phyloP scores from a whole-genome alignment of 108 stramenopile genomes.

The Nannochloropsis gaditana region DNA sequence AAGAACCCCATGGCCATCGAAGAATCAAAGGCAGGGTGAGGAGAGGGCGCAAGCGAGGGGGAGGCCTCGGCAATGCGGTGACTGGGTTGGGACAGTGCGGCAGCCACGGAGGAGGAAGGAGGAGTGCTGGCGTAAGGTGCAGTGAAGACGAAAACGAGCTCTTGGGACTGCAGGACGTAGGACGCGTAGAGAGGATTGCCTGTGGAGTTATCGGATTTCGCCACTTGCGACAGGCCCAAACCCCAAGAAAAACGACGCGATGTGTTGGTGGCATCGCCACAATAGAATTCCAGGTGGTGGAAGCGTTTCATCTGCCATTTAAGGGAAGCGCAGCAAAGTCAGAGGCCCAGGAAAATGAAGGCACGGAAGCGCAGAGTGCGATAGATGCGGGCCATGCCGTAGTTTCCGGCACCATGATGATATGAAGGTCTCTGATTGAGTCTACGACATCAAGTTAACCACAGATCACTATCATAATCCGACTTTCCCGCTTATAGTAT shows the following conservation, averaged over 20 bases:
- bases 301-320: constrained; percentile 48
- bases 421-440: too few species aligned
- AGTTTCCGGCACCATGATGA: too few species aligned
- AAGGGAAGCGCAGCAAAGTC: not conserved
- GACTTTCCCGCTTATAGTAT: too few species aligned
- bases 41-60: not conserved
- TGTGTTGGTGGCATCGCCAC: constrained; percentile 54
- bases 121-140: constrained; percentile 43
- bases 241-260: constrained; percentile 46
- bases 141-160: constrained; percentile 53
- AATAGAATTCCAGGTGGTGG: constrained; percentile 57
- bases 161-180: constrained; percentile 53
- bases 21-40: constrained; percentile 49
- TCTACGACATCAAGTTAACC: too few species aligned
- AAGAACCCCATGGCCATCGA: constrained; percentile 41
- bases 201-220: constrained; percentile 48
- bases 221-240: constrained; percentile 52
- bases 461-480: too few species aligned
- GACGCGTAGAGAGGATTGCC: constrained; percentile 53
- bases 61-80: not conserved
- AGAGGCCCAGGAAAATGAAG: too few species aligned
- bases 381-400: too few species aligned
- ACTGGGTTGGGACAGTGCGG: not conserved
- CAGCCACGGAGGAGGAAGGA: not conserved
- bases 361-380: too few species aligned